phyloP scores from a whole-genome alignment of 2,329 filamentous ascomycete genomes.

The Sporothrix globosa region DNA sequence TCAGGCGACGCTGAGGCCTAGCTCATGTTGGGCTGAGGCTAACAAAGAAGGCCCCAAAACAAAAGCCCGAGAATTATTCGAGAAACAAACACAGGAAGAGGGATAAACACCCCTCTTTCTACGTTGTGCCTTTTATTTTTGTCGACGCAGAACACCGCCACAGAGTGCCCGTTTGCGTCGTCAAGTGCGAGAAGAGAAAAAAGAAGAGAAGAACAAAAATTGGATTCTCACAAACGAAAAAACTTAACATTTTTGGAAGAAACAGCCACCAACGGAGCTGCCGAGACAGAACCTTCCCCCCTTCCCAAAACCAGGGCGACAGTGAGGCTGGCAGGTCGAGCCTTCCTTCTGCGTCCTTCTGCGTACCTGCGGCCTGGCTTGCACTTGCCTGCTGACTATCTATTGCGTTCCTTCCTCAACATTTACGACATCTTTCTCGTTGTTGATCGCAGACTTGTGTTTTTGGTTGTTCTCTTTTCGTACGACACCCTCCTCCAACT shows the following conservation, averaged over 20 bases:
- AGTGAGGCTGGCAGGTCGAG: conserved; percentile 20
- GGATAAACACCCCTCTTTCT: not conserved
- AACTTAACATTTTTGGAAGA: not conserved
- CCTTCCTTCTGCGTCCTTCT: not conserved
- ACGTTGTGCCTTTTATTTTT: not conserved
- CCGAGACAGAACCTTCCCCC: conserved; percentile 13
- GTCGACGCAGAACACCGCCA: not conserved
- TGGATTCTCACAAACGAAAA: not conserved
- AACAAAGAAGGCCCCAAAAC: not conserved
- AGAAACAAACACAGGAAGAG: not conserved
- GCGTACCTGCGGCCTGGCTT: not conserved
- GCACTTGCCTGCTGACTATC: conserved; percentile 18
- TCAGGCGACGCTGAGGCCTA: not conserved
- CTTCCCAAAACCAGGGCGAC: not conserved
- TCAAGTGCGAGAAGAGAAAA: not conserved
- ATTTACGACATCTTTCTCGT: conserved; percentile 5
- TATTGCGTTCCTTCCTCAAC: not conserved
- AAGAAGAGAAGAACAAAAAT: not conserved
- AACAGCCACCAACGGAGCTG: conserved; percentile 21
- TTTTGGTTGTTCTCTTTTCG: not conserved
- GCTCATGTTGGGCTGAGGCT: conserved; percentile 9
- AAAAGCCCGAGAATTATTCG: conserved; percentile 1
- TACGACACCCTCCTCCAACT: not conserved
- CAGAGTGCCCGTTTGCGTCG: conserved; percentile 6
- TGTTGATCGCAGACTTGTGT: not conserved